These are phyloP conservation scores for Calocera viscosa DNA, from an alignment of 768 basidiomycete species.

Conservation along the genomic window DNA sequence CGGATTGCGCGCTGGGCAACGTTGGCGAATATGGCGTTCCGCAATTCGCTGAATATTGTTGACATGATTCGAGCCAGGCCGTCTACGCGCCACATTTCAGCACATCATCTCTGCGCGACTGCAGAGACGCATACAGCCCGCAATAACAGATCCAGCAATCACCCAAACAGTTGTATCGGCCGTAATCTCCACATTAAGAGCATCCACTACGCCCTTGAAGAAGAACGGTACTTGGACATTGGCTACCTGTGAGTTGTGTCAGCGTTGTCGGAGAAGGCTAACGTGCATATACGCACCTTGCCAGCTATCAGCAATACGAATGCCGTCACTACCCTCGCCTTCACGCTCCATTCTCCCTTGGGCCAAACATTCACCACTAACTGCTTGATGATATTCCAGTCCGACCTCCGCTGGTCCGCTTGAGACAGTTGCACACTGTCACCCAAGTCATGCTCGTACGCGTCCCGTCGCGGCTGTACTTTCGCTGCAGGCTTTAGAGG, in stretches of 20 bases:
- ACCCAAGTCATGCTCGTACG: neutral
- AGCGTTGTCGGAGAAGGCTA: neutral
- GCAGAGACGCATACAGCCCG: constrained; percentile 60
- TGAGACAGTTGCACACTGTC: constrained; percentile 14
- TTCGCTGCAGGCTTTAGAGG: neutral
- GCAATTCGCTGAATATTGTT: constrained; percentile 75
- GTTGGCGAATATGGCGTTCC: constrained; percentile 92
- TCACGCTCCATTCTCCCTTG: constrained; percentile 54
- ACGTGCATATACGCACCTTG: constrained; percentile 50
- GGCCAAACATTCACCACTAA: constrained; percentile 93
- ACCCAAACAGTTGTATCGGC: constrained; percentile 73
- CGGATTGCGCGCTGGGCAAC: constrained; percentile 91
- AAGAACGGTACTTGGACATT: constrained; percentile 98
- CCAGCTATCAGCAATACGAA: constrained; percentile 67
- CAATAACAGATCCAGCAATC: constrained; percentile 74
- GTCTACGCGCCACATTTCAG: constrained; percentile 39
- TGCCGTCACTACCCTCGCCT: constrained; percentile 69
- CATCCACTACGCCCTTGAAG: constrained; percentile 85
- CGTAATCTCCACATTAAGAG: constrained; percentile 72
- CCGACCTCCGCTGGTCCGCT: constrained; percentile 51
- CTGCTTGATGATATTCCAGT: constrained; percentile 75
- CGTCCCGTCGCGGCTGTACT: neutral
- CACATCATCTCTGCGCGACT: neutral
- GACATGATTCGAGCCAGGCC: constrained; percentile 83
- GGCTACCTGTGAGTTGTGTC: constrained; percentile 43